phyloP scores from a whole-genome alignment of 495 filamentous ascomycete species.

The Hyaloscypha finlandica region DNA sequence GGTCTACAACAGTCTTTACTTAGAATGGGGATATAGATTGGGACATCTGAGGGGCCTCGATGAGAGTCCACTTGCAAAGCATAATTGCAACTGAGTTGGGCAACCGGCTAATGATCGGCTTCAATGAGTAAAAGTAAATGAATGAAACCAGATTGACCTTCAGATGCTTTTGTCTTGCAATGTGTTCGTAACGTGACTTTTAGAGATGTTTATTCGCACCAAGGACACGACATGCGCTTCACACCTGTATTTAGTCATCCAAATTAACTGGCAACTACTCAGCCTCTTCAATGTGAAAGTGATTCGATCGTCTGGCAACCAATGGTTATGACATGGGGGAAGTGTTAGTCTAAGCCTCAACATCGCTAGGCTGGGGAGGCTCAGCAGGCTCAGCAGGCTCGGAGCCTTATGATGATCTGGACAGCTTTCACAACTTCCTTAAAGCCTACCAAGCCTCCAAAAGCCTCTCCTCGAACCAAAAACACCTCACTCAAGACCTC shows the following conservation, averaged over 20 bases:
- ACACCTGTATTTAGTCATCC: no score
- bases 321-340: background rate
- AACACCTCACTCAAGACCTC: background rate
- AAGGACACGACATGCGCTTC: no score
- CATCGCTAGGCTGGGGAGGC: background rate
- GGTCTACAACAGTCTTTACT: conserved; percentile 19
- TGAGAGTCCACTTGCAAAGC: background rate
- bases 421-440: background rate
- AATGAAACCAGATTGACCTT: background rate
- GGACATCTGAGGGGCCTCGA: background rate
- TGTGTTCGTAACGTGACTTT: no score
- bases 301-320: background rate
- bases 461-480: background rate
- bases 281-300: background rate
- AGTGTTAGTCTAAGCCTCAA: background rate
- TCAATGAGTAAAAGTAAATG: background rate
- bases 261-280: background rate
- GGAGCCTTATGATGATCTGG: background rate
- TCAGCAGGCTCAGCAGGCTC: background rate
- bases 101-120: background rate
- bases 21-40: conserved; percentile 7
- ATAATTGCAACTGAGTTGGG: background rate
- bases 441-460: background rate
- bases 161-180: background rate
- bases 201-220: no score